Conservation (phyloP, 2,329 filamentous ascomycete genomes). For the Trichoderma hamatum region DNA sequence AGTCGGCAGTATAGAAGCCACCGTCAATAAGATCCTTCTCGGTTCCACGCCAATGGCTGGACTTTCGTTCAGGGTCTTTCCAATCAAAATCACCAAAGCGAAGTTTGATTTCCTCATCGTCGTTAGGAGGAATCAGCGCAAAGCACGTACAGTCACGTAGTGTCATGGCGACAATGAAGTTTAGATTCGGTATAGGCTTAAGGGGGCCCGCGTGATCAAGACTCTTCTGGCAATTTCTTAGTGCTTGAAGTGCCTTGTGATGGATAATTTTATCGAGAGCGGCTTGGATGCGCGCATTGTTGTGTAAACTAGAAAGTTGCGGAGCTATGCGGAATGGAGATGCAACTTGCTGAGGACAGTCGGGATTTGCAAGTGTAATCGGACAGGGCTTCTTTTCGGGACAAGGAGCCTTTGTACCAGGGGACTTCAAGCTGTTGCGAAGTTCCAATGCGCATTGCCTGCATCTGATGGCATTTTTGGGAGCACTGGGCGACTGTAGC, state of each 20-base stretch:
- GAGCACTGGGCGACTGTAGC: conserved; percentile 72
- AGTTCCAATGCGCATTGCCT: conserved; percentile 69
- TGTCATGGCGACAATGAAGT: conserved; percentile 75
- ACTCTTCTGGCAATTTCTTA: conserved; percentile 44
- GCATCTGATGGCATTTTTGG: conserved; percentile 64
- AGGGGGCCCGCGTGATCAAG: conserved; percentile 52
- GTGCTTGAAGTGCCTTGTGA: conserved; percentile 41
- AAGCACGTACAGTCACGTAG: conserved; percentile 78
- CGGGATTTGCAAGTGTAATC: conserved; percentile 61
- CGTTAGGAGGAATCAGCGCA: conserved; percentile 55
- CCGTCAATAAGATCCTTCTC: conserved; percentile 66
- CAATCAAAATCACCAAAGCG: conserved; percentile 77
- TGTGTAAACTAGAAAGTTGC: conserved; percentile 36
- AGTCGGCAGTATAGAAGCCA: conserved; percentile 67
- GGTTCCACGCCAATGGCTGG: conserved; percentile 67
- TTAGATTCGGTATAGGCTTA: conserved; percentile 45
- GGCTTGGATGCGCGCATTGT: conserved; percentile 35
- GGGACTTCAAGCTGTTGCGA: conserved; percentile 41
- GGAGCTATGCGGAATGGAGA: conserved; percentile 48
- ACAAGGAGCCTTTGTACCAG: conserved; percentile 39
- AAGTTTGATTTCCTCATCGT: conserved; percentile 48
- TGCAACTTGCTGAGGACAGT: conserved; percentile 48
- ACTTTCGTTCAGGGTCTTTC: conserved; percentile 69
- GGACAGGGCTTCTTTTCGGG: conserved; percentile 61
- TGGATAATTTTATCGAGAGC: conserved; percentile 38